These are phyloP conservation scores for Mucor circinelloides DNA, from an alignment of 371 early-diverging fungal species.

Conservation along the genomic window DNA sequence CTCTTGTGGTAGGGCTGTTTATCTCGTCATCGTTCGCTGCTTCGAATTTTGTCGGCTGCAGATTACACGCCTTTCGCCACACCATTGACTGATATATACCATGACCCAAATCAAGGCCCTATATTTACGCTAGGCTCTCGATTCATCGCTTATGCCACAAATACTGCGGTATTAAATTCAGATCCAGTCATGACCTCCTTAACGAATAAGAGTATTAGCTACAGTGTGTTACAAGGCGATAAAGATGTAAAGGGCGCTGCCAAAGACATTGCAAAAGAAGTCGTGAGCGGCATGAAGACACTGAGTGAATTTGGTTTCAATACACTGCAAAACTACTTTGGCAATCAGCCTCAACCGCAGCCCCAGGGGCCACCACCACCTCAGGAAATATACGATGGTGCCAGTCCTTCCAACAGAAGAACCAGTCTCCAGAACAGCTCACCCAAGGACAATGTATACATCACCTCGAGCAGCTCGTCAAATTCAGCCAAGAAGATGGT, in stretches of 20 bases:
- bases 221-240: constrained; percentile 39
- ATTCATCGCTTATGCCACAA: constrained; percentile 68
- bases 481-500: constrained; percentile 23
- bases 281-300: constrained; percentile 71
- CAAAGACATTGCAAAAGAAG: constrained; percentile 71
- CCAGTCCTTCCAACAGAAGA: neutral
- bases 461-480: neutral
- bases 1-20: constrained; percentile 28
- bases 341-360: constrained; percentile 10
- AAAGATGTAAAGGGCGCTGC: constrained; percentile 61
- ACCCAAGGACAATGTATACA: neutral
- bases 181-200: constrained; percentile 37
- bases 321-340: constrained; percentile 53
- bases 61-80: constrained; percentile 32
- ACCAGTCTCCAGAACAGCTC: neutral
- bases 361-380: constrained; percentile 4
- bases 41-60: constrained; percentile 43
- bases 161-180: constrained; percentile 38
- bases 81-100: constrained; percentile 53
- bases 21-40: constrained; percentile 33
- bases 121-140: constrained; percentile 65
- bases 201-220: constrained; percentile 31
- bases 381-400: neutral
- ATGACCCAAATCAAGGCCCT: constrained; percentile 41
- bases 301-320: constrained; percentile 59